Percentiles rank a stretch among this genome's conserved stretches.
Evolutionary conservation across 2,329 filamentous ascomycete species (phyloP).

Genomic region (Ascochyta koolunga): DNA sequence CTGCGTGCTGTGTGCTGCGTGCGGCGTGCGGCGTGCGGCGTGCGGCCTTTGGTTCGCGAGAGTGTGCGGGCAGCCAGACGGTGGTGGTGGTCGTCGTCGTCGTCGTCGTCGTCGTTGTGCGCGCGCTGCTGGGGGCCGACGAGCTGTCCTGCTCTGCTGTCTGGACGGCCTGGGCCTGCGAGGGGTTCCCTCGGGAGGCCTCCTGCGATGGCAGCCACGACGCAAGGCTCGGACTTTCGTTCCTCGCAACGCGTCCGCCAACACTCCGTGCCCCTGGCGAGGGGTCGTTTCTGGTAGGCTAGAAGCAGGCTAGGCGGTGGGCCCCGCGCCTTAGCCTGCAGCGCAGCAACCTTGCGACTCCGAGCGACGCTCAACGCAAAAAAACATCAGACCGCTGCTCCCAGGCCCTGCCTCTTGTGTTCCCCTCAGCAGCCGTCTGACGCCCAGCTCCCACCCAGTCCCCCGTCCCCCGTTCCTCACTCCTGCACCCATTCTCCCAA

Average conservation of each 20-base stretch:
- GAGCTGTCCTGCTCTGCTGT: not conserved
- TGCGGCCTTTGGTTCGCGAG: not conserved
- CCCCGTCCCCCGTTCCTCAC: constrained; percentile 19
- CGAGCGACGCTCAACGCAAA: constrained; percentile 39
- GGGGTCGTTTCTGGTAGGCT: constrained; percentile 1
- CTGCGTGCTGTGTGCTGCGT: too few relatives aligned
- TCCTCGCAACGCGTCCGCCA: not conserved
- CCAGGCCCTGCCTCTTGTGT: not conserved
- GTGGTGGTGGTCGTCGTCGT: too few relatives aligned
- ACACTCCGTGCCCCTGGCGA: constrained; percentile 1
- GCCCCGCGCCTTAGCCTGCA: constrained; percentile 25
- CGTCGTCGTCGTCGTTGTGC: too few relatives aligned
- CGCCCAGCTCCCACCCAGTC: constrained; percentile 14
- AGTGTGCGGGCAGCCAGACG: not conserved
- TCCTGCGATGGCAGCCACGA: too few relatives aligned
- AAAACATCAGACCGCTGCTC: constrained; percentile 47
- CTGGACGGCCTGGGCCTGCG: too few relatives aligned
- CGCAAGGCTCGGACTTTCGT: not conserved
- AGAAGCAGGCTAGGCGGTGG: not conserved
- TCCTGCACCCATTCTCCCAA: not conserved
- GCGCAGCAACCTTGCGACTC: constrained; percentile 28
- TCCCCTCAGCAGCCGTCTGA: constrained; percentile 28
- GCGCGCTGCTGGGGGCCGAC: not conserved
- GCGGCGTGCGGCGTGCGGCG: too few relatives aligned
- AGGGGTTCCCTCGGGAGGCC: not conserved